Evolutionary conservation across 495 filamentous ascomycete species (phyloP), one percentile per base, ranked within the genome.

Genomic region (Neurospora sp.): DNA sequence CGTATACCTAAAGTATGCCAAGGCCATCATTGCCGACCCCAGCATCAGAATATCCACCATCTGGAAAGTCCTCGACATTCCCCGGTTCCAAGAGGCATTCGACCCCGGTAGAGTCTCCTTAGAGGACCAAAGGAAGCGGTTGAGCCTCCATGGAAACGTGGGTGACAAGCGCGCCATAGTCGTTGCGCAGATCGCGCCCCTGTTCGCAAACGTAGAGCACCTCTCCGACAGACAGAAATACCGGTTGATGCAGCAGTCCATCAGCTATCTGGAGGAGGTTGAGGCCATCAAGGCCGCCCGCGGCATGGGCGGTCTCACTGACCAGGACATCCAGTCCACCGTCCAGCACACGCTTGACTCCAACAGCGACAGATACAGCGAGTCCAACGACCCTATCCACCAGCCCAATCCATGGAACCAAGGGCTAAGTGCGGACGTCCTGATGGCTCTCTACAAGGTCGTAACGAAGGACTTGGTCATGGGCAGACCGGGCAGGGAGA

Each of bases 391-490:
- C 46, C 5, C 6, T 27, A 66, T 66, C 6, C 53, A 66, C 27
- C 27, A 66, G 14, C 53, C 53, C 0, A 66, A 66, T 6, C 53
- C 53, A 1, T 66, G 53, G 53, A 66, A 66, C 27, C 53, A 35
- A 14, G 73, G 74, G 4, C 73, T 82, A 35, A 71, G 81, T 7
- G 71, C 76, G 10, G 41, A 48, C 1, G 40, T 82, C 69, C 70
- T 84, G 31, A 75, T 75, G 69, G 79, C 81, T 20, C 70, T 88
- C 9, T 78, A 81, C 31, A 75, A 81, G 39, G 74, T 80, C 2
- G 73, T 85, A 5, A 82, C 81, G 3, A 80, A 79, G 72, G 81
- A 84, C 72, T 75, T 87, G 72, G 70, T 72, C 18, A 70, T 74
- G n/a, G 80, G 79, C 18, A 27, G 74, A 20, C 81, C 75, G 40